Evolutionary conservation across 768 basidiomycete species (phyloP).

Genomic region (Lenzites betulinus): DNA sequence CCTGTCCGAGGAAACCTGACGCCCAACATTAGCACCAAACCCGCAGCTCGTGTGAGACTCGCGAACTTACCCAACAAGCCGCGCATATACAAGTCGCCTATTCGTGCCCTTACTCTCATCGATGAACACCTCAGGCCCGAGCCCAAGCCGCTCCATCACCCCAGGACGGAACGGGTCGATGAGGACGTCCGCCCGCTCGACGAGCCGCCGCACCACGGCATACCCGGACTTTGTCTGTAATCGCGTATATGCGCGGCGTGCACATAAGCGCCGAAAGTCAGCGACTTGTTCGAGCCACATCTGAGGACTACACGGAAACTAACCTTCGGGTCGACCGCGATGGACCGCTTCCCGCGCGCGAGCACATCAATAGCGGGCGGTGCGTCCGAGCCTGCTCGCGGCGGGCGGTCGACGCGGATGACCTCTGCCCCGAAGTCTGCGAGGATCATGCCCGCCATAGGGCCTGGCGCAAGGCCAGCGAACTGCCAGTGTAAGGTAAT

Average conservation of each 20-base stretch:
- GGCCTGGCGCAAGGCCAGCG: constrained; percentile 80
- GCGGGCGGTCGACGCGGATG: constrained; percentile 68
- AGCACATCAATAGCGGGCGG: constrained; percentile 45
- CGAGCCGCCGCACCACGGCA: constrained; percentile 55
- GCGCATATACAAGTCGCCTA: constrained; percentile 67
- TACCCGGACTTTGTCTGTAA: constrained; percentile 48
- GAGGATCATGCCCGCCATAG: constrained; percentile 75
- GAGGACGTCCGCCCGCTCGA: constrained; percentile 70
- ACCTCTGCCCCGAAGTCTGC: constrained; percentile 82
- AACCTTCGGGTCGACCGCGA: constrained; percentile 65
- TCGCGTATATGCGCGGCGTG: too few relatives aligned
- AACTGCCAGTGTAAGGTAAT: too few relatives aligned
- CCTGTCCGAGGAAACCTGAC: constrained; percentile 64
- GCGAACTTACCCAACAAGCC: constrained; percentile 61
- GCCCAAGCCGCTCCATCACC: constrained; percentile 73
- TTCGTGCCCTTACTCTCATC: constrained; percentile 56
- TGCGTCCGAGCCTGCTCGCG: constrained; percentile 27
- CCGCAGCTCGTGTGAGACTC: neutral
- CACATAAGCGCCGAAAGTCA: too few relatives aligned
- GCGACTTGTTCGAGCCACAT: neutral
- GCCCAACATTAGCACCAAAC: neutral
- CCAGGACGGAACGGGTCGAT: constrained; percentile 87
- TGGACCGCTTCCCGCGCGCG: constrained; percentile 76
- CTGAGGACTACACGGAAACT: neutral
- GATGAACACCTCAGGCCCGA: constrained; percentile 77